These are phyloP conservation scores for Sporothrix pallida DNA, from an alignment of 2,329 filamentous ascomycete species.

Conservation along the genomic window DNA sequence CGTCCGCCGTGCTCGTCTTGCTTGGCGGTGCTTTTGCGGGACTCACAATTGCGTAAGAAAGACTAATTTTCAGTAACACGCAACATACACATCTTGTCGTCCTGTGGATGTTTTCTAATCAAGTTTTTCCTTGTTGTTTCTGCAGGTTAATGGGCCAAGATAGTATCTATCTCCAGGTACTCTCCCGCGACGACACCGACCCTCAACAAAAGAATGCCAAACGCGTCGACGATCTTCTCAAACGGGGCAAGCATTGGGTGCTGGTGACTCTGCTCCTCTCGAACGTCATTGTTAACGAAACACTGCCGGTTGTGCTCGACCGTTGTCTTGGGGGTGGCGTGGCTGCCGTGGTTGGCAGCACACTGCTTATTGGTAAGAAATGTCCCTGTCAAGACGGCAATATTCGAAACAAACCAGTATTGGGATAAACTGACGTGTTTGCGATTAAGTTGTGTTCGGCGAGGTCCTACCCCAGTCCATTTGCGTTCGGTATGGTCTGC, in stretches of 20 bases:
- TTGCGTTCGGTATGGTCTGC: slow-evolving; percentile 93
- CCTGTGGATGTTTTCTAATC: background rate
- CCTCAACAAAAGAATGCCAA: slow-evolving; percentile 85
- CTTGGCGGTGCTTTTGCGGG: slow-evolving; percentile 93
- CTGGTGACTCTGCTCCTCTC: slow-evolving; percentile 90
- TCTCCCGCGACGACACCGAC: slow-evolving; percentile 82
- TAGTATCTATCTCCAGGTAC: slow-evolving; percentile 95
- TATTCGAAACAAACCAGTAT: too few species aligned
- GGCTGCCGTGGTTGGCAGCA: slow-evolving; percentile 91
- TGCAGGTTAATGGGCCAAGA: slow-evolving; percentile 72
- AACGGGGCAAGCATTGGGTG: slow-evolving; percentile 96
- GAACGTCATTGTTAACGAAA: slow-evolving; percentile 98
- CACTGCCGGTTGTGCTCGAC: slow-evolving; percentile 91
- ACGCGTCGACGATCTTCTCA: slow-evolving; percentile 78
- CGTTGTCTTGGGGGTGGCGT: slow-evolving; percentile 92
- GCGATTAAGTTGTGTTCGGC: slow-evolving; percentile 83
- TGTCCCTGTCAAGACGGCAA: background rate
- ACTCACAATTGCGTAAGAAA: slow-evolving; percentile 78
- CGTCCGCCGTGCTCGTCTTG: slow-evolving; percentile 81
- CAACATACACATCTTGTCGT: background rate
- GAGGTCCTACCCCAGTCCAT: slow-evolving; percentile 95
- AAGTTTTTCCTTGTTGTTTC: background rate
- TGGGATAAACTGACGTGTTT: background rate
- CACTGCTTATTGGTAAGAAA: slow-evolving; percentile 82
- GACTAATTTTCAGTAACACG: background rate